Conservation (phyloP, 495 filamentous ascomycete species). For the Penicillium lagena region DNA sequence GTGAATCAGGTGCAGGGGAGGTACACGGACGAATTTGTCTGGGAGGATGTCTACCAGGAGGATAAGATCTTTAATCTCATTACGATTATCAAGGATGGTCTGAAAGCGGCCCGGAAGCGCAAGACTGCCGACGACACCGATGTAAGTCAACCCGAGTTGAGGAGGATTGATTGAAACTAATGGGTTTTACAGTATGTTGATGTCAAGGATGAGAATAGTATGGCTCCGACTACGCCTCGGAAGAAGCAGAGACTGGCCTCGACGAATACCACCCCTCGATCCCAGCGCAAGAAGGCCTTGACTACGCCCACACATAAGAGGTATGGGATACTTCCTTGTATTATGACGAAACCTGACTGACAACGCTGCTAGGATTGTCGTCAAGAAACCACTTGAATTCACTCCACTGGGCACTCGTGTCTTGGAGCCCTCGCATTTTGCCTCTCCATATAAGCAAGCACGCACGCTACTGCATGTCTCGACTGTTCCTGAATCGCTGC, state of each 20-base stretch:
- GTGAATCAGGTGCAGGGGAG: constrained; percentile 81
- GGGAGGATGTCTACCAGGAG: constrained; percentile 76
- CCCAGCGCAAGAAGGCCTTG: constrained; percentile 44
- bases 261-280: constrained; percentile 52
- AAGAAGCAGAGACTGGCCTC: constrained; percentile 49
- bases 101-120: constrained; percentile 50
- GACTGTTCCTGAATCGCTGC: constrained; percentile 78
- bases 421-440: constrained; percentile 68
- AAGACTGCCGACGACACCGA: constrained; percentile 38
- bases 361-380: constrained; percentile 48
- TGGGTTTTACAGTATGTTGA: constrained; percentile 25
- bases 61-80: constrained; percentile 57
- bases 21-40: constrained; percentile 88
- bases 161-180: constrained; percentile 4
- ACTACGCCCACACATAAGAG: constrained; percentile 70
- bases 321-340: constrained; percentile 16
- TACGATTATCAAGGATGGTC: constrained; percentile 54
- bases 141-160: constrained; percentile 25
- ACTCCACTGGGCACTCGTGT: constrained; percentile 86
- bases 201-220: constrained; percentile 40
- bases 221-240: constrained; percentile 49
- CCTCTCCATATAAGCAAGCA: constrained; percentile 87
- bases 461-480: constrained; percentile 88
- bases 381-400: constrained; percentile 92
- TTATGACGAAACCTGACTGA: not conserved